Base-by-base conservation (phyloP, 352 stramenopile species). In the Globisporangium mamillatum region DNA sequence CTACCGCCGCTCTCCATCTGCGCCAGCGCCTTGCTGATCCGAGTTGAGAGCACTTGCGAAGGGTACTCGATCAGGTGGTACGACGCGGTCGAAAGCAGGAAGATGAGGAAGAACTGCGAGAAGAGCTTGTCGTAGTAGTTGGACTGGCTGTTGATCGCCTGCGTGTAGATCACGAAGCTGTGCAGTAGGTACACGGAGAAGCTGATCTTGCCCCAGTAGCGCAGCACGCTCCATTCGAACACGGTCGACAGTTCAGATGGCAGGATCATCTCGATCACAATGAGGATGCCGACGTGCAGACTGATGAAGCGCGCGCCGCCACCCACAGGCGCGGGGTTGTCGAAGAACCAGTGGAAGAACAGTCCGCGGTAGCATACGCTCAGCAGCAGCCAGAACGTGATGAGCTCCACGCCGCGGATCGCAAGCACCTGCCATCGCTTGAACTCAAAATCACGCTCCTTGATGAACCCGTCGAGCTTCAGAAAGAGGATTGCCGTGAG, bases 11-110 rank as follows among this genome's bases (percentile, higher is more conserved):
- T 25, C 22, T 12, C 48, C 48, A 55, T 66, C n/a, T 48, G 10
- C 1, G 41, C 27, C 1, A 78, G 63, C 8, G 14, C 22, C 14
- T 68, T 69, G 58, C 66, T 71, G 56, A 83, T 69, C 50, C 16
- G 25, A 22, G 50, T 25, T 22, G 50, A 56, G n/a, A 56, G 50
- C 8, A 32, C 14, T 63, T 61, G 69, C 68, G 22, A 84, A 56
- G 79, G 81, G n/a, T 76, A 69, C 69, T 89, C 75, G 22, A 89
- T 44, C 24, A 79, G 10, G 12, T 76, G 58, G 56, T 79, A 82
- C 14, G 75, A 84, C 14, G 71, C 50, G 0, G 75, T 80, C n/a
- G 50, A 24, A 22, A 85, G 38, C 9, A 78, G 60, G 32, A 64
- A 57, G 12, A 41, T 52, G 36, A 82, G 64, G 9, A 67, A 71